Base-by-base conservation (phyloP, 1,139 yeast species). In the Hyphopichia fennica region DNA sequence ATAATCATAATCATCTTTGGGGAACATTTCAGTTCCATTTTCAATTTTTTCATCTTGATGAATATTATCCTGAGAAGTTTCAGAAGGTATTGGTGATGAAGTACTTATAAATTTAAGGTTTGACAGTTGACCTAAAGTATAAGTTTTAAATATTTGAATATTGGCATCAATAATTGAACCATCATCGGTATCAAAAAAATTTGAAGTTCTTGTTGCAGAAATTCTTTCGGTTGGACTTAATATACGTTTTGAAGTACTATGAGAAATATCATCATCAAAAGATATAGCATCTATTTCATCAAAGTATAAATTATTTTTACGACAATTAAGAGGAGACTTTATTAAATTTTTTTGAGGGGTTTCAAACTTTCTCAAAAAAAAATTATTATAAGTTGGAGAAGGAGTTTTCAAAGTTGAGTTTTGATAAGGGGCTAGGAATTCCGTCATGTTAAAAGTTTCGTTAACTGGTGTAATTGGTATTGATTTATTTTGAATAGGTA, bases 111-210 rank as follows among this genome's bases (percentile, higher is more conserved):
- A 39, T 29, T 39, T 45, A 31, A 46, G 38, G 27, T 42, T 41
- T 18, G 43, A 14, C 25, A 5, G 25, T 14, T 38, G 39, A 5
- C 53, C 28, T 43, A 10, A 29, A 29, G 51, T 41, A 15, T 51
- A 47, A 2, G 52, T 46, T 36, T 49, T 53, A 45, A 50, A 52
- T 2, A 54, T 48, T 45, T 61, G 65, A 15, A 61, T 48, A 39
- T 57, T 53, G 5, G 64, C 57, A 37, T 60, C 57, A 8, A 50
- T 50, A 7, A 61, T 44, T 10, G 62, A 54, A 9, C 49, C 53
- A 9, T 44, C 41, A 7, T 48, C 51, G 13, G 51, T 46, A 19
- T 17, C 28, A n/a, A 25, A 25, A n/a, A 25, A 10, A 25, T 25
- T 25, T 4, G 44, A 35, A 31, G 48, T 50, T 27, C 37, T 38